A percentile compares a stretch with the other conserved stretches of the same genome.
phyloP scores from a whole-genome alignment of 805 yeast genomes.

The Cyberlindnera xylosilytica region DNA sequence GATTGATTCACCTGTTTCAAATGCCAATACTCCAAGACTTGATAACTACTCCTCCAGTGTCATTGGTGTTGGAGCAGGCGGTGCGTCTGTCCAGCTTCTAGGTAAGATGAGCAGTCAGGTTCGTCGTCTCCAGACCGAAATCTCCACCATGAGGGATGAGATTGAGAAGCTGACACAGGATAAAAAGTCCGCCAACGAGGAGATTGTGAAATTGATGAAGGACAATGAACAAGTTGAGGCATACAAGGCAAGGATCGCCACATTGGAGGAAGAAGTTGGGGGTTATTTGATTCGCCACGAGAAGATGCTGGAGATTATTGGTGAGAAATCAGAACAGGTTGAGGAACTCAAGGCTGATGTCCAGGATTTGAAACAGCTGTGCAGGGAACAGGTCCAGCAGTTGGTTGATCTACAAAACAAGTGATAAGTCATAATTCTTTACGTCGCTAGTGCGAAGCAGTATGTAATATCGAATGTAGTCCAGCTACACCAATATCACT shows the following conservation, averaged over 20 bases:
- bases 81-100: conserved; percentile 55
- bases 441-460: too few species aligned
- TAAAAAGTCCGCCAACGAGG: conserved; percentile 65
- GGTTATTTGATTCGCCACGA: conserved; percentile 35
- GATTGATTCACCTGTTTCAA: conserved; percentile 20
- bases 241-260: conserved; percentile 35
- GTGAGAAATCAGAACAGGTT: conserved; percentile 84
- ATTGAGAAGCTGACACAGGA: conserved; percentile 49
- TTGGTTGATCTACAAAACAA: conserved; percentile 60
- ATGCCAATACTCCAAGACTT: conserved; percentile 12
- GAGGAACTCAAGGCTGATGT: conserved; percentile 88
- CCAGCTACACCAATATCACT: too few species aligned
- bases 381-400: conserved; percentile 82
- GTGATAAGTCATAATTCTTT: neutral
- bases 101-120: conserved; percentile 75
- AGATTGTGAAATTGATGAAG: conserved; percentile 56
- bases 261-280: conserved; percentile 34
- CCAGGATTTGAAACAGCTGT: conserved; percentile 79
- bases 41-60: conserved; percentile 7
- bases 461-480: too few species aligned
- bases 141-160: conserved; percentile 62
- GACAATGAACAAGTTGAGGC: conserved; percentile 45
- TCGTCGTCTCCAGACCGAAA: conserved; percentile 76
- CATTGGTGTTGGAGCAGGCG: conserved; percentile 15
- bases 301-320: conserved; percentile 66